Evolutionary conservation across 2,329 filamentous ascomycete species (phyloP).

Genomic region (Teratosphaeriaceae sp.): DNA sequence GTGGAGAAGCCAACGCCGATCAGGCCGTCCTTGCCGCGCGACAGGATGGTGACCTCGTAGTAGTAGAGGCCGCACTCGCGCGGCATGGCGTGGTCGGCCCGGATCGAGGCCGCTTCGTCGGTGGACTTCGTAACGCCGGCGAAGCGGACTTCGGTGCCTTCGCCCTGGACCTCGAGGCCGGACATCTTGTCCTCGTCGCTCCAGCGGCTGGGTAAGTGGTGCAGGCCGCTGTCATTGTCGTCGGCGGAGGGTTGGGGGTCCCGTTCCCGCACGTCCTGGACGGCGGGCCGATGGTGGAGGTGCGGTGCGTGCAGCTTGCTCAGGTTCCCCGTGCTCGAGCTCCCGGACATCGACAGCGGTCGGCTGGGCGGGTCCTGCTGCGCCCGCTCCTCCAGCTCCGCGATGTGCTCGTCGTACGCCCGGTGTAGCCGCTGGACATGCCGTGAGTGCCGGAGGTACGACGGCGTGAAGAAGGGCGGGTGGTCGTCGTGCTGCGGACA

Average conservation of each 20-base stretch:
- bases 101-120: conserved; percentile 74
- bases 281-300: conserved; percentile 49
- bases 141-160: conserved; percentile 66
- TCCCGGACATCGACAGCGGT: conserved; percentile 43
- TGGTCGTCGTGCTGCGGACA: conserved; percentile 20
- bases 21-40: conserved; percentile 56
- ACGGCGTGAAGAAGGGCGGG: conserved; percentile 66
- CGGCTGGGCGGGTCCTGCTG: conserved; percentile 9
- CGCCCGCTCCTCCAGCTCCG: conserved; percentile 21
- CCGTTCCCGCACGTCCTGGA: conserved; percentile 79
- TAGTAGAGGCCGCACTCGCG: conserved; percentile 91
- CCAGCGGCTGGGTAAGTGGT: conserved; percentile 75
- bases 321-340: conserved; percentile 51
- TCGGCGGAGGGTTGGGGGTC: conserved; percentile 52
- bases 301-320: conserved; percentile 53
- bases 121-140: conserved; percentile 50
- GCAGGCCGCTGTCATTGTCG: conserved; percentile 46
- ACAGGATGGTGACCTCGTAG: conserved; percentile 66
- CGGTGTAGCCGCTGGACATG: conserved; percentile 67
- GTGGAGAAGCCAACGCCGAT: conserved; percentile 57
- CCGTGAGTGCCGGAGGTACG: conserved; percentile 71
- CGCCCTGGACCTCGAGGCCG: conserved; percentile 65
- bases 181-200: conserved; percentile 68
- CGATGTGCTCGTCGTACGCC: conserved; percentile 48
- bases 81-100: conserved; percentile 81